phyloP scores from a whole-genome alignment of 805 yeast species.

The Myxozyma vanderwaltii region DNA sequence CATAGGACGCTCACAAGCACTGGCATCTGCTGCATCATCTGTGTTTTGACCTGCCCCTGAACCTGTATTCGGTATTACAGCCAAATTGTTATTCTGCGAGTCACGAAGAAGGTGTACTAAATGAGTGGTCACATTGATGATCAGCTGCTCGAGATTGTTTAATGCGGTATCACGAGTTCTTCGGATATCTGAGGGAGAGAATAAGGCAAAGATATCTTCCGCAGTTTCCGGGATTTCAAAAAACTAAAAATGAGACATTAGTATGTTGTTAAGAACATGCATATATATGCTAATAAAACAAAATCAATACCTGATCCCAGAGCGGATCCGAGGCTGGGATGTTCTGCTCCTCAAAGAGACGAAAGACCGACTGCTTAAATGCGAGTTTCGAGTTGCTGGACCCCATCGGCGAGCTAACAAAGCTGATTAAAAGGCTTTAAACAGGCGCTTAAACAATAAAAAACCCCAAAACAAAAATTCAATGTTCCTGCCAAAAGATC shows the following conservation, averaged over 20 bases:
- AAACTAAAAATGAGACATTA: no score
- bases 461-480: no score
- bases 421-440: no score
- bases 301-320: constrained; percentile 45
- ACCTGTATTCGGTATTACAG: not conserved
- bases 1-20: not conserved
- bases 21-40: not conserved
- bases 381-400: constrained; percentile 67
- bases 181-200: constrained; percentile 61
- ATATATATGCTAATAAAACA: not conserved
- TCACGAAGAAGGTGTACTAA: constrained; percentile 17
- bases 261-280: not conserved
- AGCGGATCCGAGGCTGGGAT: constrained; percentile 45
- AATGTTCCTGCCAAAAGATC: no score
- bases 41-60: not conserved
- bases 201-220: constrained; percentile 58
- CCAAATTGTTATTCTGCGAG: constrained; percentile 16
- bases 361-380: constrained; percentile 61
- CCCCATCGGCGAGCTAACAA: constrained; percentile 54
- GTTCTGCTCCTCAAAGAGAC: constrained; percentile 45
- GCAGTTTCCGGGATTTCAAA: constrained; percentile 55
- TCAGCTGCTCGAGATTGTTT: constrained; percentile 57
- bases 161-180: constrained; percentile 60
- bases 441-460: no score
- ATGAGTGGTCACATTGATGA: constrained; percentile 46